A percentile compares a stretch with the other conserved stretches of the same genome.
Conservation (phyloP, 805 yeast genomes). For the Metschnikowia gelsemii region DNA sequence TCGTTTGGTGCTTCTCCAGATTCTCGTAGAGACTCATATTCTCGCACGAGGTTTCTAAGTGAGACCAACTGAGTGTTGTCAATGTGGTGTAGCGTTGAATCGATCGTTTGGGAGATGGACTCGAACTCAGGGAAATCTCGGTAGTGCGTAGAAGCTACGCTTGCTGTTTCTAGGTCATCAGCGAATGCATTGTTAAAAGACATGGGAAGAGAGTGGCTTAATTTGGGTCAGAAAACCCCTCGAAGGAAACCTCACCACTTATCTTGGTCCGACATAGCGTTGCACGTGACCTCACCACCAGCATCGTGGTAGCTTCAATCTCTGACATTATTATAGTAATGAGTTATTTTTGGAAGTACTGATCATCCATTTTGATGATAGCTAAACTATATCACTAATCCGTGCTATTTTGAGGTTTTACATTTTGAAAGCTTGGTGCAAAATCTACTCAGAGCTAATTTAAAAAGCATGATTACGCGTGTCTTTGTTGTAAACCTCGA, state of each 20-base stretch:
- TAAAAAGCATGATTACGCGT: no score
- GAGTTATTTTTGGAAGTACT: no score
- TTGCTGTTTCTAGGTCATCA: conserved; percentile 30
- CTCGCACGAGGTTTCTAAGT: conserved; percentile 24
- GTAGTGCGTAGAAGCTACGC: conserved; percentile 23
- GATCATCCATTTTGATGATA: no score
- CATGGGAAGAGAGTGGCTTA: conserved; percentile 13
- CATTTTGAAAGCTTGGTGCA: no score
- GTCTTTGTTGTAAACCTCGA: no score
- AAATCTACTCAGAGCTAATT: no score
- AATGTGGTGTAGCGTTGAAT: conserved; percentile 30
- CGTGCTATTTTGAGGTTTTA: no score
- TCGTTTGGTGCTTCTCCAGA: neutral
- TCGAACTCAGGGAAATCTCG: conserved; percentile 45
- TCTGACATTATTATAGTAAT: no score
- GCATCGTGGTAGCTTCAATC: no score
- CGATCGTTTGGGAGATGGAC: conserved; percentile 30
- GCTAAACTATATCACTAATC: no score
- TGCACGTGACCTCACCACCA: neutral
- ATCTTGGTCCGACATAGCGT: no score
- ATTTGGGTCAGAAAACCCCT: neutral
- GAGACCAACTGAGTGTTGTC: conserved; percentile 27
- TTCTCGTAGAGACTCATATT: conserved; percentile 22
- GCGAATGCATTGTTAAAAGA: conserved; percentile 29
- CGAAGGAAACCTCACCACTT: neutral